These are phyloP conservation scores for Eragrostis nindensis DNA, from an alignment of 176 grass and related monocot species.

Conservation along the genomic window DNA sequence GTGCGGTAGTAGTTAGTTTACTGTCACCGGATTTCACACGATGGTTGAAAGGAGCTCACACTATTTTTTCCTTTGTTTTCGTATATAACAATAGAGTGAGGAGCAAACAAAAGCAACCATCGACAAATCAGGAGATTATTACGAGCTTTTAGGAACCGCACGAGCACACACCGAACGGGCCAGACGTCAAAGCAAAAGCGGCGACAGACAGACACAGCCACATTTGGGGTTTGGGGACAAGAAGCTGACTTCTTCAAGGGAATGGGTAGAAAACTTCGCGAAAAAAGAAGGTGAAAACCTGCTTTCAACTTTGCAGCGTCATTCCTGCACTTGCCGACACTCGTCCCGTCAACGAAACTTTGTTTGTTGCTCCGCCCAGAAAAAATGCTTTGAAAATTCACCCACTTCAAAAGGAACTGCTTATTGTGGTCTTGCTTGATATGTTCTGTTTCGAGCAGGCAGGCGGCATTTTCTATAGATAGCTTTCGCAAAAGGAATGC, in stretches of 20 bases:
- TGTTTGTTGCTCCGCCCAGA: neutral
- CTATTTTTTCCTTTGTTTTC: neutral
- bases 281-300: constrained; percentile 35
- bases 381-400: neutral
- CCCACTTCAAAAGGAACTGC: constrained; percentile 20
- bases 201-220: constrained; percentile 38
- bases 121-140: neutral
- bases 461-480: constrained; percentile 19
- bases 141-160: constrained; percentile 39
- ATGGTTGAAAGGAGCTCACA: neutral
- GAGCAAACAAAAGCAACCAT: neutral
- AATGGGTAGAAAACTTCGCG: neutral
- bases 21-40: constrained; percentile 7
- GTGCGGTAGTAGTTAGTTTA: constrained; percentile 29
- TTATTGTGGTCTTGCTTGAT: constrained; percentile 27
- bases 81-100: neutral
- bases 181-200: constrained; percentile 26
- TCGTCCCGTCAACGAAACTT: constrained; percentile 28
- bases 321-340: constrained; percentile 50
- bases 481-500: constrained; percentile 37
- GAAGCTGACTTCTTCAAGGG: constrained; percentile 25
- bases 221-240: neutral
- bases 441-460: constrained; percentile 30
- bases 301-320: constrained; percentile 20
- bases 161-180: constrained; percentile 19